A percentile compares a stretch with the other conserved stretches of the same genome.
Conservation (phyloP, 192 early-diverging fungal genomes). For the Dissophora globulifera region DNA sequence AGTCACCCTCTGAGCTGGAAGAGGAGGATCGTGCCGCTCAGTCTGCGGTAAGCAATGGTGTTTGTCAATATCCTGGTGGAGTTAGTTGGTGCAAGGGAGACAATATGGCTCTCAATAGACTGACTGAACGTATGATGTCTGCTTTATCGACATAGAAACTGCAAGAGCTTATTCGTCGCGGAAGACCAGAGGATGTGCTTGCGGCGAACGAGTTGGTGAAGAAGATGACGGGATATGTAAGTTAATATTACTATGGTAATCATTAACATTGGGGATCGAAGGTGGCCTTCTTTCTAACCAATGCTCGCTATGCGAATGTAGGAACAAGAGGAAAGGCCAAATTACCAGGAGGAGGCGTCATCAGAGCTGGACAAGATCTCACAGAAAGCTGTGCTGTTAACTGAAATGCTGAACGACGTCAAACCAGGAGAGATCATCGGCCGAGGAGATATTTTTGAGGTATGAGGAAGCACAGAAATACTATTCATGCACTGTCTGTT, state of each 20-base stretch:
- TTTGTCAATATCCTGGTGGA: no score
- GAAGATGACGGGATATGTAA: conserved; percentile 91
- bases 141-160: conserved; percentile 71
- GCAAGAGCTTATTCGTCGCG: conserved; percentile 95
- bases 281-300: background rate
- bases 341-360: conserved; percentile 88
- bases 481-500: no score
- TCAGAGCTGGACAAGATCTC: conserved; percentile 87
- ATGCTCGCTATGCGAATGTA: background rate
- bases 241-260: conserved; percentile 1
- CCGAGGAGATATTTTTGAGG: conserved; percentile 62
- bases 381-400: conserved; percentile 78
- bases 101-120: no score
- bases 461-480: no score
- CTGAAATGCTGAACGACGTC: conserved; percentile 83
- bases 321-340: conserved; percentile 69
- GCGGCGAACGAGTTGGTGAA: conserved; percentile 99
- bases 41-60: conserved; percentile 60
- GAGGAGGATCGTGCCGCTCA: conserved; percentile 91
- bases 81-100: no score
- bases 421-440: conserved; percentile 66
- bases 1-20: conserved; percentile 94
- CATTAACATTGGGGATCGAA: background rate
- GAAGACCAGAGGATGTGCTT: conserved; percentile 89
- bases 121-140: background rate